Percentiles rank a stretch among this genome's conserved stretches.
Evolutionary conservation across 2,329 filamentous ascomycete genomes (phyloP).

Genomic region (Pezicula rhizophila): DNA sequence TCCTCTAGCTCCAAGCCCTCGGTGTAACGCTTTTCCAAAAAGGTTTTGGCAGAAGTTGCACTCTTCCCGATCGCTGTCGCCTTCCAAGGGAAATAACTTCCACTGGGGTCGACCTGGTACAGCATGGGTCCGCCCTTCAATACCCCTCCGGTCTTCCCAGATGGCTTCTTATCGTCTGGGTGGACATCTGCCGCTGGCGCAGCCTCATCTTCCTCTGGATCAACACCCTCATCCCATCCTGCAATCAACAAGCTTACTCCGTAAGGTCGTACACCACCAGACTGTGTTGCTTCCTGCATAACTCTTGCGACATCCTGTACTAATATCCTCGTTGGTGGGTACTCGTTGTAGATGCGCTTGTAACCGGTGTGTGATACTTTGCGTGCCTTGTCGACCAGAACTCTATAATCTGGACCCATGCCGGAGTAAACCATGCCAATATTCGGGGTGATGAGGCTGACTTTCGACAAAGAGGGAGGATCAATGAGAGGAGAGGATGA

Average conservation of each 20-base stretch:
- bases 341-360: conserved; percentile 99
- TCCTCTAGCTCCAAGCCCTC: conserved; percentile 96
- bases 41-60: conserved; percentile 96
- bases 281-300: conserved; percentile 98
- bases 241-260: conserved; percentile 93
- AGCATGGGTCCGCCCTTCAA: conserved; percentile 94
- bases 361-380: conserved; percentile 98
- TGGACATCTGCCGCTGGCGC: conserved; percentile 45
- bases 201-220: conserved; percentile 70
- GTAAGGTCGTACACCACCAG: conserved; percentile 92
- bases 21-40: conserved; percentile 97
- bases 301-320: conserved; percentile 96
- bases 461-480: conserved; percentile 88
- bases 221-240: conserved; percentile 94
- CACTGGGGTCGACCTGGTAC: conserved; percentile 98
- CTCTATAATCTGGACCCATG: conserved; percentile 98
- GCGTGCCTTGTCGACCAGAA: conserved; percentile 93
- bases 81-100: conserved; percentile 99
- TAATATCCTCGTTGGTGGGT: conserved; percentile 98
- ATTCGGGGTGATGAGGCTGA: conserved; percentile 96
- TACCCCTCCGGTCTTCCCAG: conserved; percentile 89
- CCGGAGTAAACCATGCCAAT: conserved; percentile 99
- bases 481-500: conserved; percentile 96
- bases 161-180: conserved; percentile 65
- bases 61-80: conserved; percentile 98